Evolutionary conservation across 495 filamentous ascomycete genomes (phyloP), one percentile per base, ranked within the genome.

Genomic region (Aspergillus taichungensis): DNA sequence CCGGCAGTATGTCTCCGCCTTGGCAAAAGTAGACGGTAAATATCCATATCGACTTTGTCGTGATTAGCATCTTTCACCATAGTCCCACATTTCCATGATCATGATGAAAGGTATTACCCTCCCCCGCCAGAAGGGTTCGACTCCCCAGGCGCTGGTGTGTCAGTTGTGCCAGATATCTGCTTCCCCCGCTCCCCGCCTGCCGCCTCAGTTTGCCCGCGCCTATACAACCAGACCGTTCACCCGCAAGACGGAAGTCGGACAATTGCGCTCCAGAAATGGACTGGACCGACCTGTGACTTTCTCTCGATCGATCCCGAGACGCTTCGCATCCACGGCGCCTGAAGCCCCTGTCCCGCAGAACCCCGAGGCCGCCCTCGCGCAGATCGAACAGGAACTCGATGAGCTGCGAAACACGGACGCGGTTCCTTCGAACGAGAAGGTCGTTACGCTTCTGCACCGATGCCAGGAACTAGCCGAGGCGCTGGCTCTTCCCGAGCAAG

Each of bases 391-490:
- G 38, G 55, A 62, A 37, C 56, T 54, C 10, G 44, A 53, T 6
- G 46, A 59, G 34, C 41, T 70, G 30, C 63, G 60, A 10, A 40
- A 61, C 13, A 54, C 63, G 8, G 49, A 64, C 37, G 53, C 54
- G 37, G 64, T 69, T 12, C 71, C 67, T 6, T 49, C 62, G 37
- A 69, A 73, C 43, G 54, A 62, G 13, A 46, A 52, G 4, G 61
- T 78, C 11, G 55, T 70, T 27, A 40, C 59, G 27, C 49, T 71
- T 13, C 61, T 80, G 11, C 53, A 65, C 34, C 53, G 59, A 62
- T 78, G 76, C 37, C 62, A 71, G 47, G 50, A 49, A 11, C 53
- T 72, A 10, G 72, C 72, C 8, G 50, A 64, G 13, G 54, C 48
- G 2, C 50, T 75, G 28, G 45, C 62, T 7, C 54, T 59, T 6